phyloP scores from a whole-genome alignment of 2,329 filamentous ascomycete genomes.

The Pseudopithomyces chartarum region DNA sequence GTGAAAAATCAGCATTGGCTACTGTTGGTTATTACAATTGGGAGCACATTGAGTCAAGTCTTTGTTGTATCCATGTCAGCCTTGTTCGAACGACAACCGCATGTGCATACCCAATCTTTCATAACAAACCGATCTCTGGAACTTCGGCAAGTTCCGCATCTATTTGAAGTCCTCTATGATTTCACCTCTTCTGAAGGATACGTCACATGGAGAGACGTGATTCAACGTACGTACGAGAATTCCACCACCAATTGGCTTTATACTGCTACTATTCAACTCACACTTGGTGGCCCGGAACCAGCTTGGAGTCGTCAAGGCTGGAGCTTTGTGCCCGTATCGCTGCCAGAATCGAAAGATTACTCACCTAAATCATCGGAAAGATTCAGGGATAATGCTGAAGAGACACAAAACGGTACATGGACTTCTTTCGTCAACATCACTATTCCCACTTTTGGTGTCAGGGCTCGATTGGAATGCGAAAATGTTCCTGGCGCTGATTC shows the following conservation, averaged over 20 bases:
- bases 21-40: not conserved
- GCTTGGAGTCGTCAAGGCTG: conserved; percentile 16
- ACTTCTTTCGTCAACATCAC: no score
- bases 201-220: no score
- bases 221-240: no score
- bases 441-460: no score
- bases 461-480: no score
- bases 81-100: not conserved
- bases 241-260: conserved; percentile 12
- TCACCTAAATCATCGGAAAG: no score
- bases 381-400: no score
- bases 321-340: conserved; percentile 12
- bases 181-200: no score
- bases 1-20: conserved; percentile 10
- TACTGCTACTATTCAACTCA: conserved; percentile 14
- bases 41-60: conserved; percentile 3
- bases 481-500: no score
- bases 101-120: not conserved
- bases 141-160: not conserved
- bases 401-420: no score
- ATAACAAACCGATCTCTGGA: not conserved
- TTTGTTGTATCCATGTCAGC: conserved; percentile 6
- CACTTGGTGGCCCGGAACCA: conserved; percentile 12
- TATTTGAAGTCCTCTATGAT: no score
- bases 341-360: not conserved